phyloP scores from a whole-genome alignment of 371 early-diverging fungal species.

The Mucor piriformis region DNA sequence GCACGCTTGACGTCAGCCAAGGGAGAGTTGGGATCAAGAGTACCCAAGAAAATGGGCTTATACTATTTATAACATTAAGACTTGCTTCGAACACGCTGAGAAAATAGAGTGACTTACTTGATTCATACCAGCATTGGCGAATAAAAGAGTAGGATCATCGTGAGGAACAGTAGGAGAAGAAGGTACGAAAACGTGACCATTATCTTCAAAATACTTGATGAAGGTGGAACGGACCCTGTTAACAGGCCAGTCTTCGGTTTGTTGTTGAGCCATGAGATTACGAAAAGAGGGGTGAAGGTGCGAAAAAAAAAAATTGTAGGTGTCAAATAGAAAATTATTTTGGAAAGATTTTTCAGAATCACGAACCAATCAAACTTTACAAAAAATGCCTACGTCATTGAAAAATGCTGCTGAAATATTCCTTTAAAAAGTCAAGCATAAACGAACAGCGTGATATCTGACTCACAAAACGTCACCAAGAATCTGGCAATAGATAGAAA shows the following conservation, averaged over 20 bases:
- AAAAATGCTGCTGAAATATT: no score
- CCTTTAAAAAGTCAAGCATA: no score
- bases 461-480: no score
- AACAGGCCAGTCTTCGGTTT: slow-evolving; percentile 71
- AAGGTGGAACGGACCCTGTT: slow-evolving; percentile 88
- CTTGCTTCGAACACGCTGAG: background rate
- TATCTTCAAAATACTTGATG: slow-evolving; percentile 85
- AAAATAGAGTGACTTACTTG: slow-evolving; percentile 63
- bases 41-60: slow-evolving; percentile 98
- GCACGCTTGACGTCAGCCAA: slow-evolving; percentile 92
- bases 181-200: slow-evolving; percentile 84
- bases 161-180: slow-evolving; percentile 96
- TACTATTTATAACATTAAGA: slow-evolving; percentile 60
- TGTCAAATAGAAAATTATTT: no score
- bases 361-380: no score
- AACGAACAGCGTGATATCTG: no score
- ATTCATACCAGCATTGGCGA: slow-evolving; percentile 99
- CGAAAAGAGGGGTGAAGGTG: no score
- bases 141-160: slow-evolving; percentile 98
- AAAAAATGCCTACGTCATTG: no score
- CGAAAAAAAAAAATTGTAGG: no score
- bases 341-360: no score
- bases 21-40: slow-evolving; percentile 89
- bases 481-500: no score
- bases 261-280: slow-evolving; percentile 10